phyloP scores from a whole-genome alignment of 345 rosid genomes.

The Salix dunnii region DNA sequence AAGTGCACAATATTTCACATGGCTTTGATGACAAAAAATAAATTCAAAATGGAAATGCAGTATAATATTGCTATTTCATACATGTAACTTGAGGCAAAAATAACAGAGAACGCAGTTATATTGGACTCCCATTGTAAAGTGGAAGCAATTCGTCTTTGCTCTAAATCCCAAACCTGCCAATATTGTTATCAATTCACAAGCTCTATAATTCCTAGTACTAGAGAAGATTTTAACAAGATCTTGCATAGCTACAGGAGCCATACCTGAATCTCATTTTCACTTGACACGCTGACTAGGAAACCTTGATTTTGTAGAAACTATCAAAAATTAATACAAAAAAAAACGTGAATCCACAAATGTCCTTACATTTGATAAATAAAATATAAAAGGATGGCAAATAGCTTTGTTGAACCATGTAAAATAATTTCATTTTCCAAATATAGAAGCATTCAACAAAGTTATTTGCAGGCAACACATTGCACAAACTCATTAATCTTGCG shows the following conservation, averaged over 20 bases:
- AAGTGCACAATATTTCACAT: not conserved
- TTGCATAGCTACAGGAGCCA: not conserved
- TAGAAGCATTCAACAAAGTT: not conserved
- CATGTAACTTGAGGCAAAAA: slow-evolving; percentile 25
- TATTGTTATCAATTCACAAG: not conserved
- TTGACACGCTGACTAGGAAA: slow-evolving; percentile 20
- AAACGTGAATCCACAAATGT: not conserved
- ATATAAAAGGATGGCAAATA: not conserved
- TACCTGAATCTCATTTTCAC: slow-evolving; percentile 34
- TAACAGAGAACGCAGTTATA: slow-evolving; percentile 28
- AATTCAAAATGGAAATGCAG: not conserved
- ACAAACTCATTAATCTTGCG: not conserved
- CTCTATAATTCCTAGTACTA: not conserved
- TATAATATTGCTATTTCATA: not conserved
- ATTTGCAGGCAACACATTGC: not conserved
- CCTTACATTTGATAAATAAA: not conserved
- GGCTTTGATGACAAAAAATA: not conserved
- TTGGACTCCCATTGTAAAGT: slow-evolving; percentile 26
- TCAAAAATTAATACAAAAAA: not conserved
- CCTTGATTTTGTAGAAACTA: slow-evolving; percentile 32
- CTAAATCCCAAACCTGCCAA: slow-evolving; percentile 31
- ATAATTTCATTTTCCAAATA: not conserved
- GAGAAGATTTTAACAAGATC: not conserved
- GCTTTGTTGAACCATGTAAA: not conserved
- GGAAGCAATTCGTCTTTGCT: slow-evolving; percentile 21